Percentiles rank a stretch among this genome's conserved stretches.
Evolutionary conservation across 139 green algal genomes (phyloP).

Genomic region (Zygnema cylindricum): DNA sequence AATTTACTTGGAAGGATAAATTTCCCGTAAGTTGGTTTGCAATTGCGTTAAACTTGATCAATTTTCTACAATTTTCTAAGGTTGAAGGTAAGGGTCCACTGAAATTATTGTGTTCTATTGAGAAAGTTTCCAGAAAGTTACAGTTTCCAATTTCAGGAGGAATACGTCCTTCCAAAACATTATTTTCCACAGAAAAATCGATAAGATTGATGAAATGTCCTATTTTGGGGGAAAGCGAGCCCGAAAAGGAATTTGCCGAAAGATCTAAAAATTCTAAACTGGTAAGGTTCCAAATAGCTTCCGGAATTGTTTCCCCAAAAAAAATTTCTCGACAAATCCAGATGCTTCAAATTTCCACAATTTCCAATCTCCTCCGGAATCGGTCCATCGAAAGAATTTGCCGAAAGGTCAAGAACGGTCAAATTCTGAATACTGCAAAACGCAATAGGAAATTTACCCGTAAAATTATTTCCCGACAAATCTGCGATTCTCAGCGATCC

Average conservation of each 20-base stretch:
- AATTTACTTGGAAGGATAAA: background rate
- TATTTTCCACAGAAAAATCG: slow-evolving; percentile 9
- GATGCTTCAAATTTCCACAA: background rate
- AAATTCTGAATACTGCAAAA: background rate
- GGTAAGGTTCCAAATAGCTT: background rate
- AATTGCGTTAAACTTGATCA: background rate
- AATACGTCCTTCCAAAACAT: background rate
- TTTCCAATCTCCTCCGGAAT: background rate
- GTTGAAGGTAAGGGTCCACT: slow-evolving; percentile 29
- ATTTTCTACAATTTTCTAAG: background rate
- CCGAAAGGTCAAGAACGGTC: background rate
- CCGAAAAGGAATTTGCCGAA: slow-evolving; percentile 6
- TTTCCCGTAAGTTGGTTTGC: background rate
- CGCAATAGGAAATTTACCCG: background rate
- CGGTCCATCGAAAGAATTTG: slow-evolving; percentile 13
- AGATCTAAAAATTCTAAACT: background rate
- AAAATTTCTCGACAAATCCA: slow-evolving; percentile 42
- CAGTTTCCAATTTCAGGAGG: background rate
- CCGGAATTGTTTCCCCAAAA: background rate
- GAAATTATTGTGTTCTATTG: background rate
- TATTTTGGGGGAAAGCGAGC: background rate
- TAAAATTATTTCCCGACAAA: slow-evolving; percentile 1
- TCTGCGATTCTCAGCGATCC: background rate
- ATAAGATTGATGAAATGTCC: background rate
- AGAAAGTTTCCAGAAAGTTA: background rate